These are phyloP conservation scores for Cladosporium cucumerinum DNA, from an alignment of 2,329 filamentous ascomycete species.

Conservation along the genomic window DNA sequence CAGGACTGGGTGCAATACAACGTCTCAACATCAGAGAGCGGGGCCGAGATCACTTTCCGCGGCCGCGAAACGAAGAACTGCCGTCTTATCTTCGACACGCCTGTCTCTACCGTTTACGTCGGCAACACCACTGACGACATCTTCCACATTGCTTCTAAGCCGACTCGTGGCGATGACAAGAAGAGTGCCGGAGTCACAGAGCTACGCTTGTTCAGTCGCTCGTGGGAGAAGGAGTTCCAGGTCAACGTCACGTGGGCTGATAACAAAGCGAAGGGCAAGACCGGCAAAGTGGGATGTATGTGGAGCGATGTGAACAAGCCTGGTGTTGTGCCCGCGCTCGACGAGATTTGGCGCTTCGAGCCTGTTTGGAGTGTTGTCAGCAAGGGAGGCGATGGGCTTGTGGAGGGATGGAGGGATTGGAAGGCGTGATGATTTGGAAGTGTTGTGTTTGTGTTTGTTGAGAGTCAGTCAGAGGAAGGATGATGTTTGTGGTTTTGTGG, in stretches of 20 bases:
- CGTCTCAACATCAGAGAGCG: slow-evolving; percentile 44
- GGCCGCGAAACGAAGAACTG: slow-evolving; percentile 72
- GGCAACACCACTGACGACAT: slow-evolving; percentile 38
- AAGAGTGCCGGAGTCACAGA: slow-evolving; percentile 47
- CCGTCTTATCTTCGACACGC: slow-evolving; percentile 66
- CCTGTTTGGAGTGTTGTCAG: slow-evolving; percentile 77
- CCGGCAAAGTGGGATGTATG: slow-evolving; percentile 69
- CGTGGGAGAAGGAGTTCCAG: slow-evolving; percentile 73
- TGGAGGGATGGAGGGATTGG: slow-evolving; percentile 68
- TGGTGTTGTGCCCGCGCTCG: slow-evolving; percentile 74
- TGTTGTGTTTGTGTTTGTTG: not conserved
- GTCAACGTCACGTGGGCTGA: slow-evolving; percentile 67
- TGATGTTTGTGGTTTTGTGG: not conserved
- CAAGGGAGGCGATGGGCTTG: slow-evolving; percentile 73
- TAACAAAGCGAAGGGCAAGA: slow-evolving; percentile 41
- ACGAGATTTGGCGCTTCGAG: slow-evolving; percentile 72
- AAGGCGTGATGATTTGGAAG: not conserved
- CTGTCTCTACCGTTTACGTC: slow-evolving; percentile 63
- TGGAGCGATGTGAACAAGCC: slow-evolving; percentile 81
- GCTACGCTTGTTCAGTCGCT: slow-evolving; percentile 77
- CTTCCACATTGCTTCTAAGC: not conserved
- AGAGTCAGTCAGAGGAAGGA: not conserved
- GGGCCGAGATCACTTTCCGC: slow-evolving; percentile 52
- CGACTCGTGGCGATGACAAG: slow-evolving; percentile 54
- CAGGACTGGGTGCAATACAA: slow-evolving; percentile 64